These are phyloP conservation scores for Nicotiana obtusifolia DNA, from an alignment of 257 asterid species.

Conservation along the genomic window DNA sequence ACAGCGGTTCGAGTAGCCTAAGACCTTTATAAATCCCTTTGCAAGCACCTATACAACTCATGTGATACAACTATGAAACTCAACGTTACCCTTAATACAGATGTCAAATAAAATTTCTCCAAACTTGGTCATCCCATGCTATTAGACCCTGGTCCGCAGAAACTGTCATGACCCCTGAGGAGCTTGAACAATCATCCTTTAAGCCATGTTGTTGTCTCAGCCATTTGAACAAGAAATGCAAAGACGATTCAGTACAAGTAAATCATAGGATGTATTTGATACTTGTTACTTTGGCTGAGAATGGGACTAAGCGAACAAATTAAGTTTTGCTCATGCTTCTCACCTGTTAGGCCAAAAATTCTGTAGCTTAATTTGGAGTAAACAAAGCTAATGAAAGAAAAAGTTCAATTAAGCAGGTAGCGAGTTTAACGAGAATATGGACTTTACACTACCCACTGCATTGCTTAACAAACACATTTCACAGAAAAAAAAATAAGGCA, in stretches of 20 bases:
- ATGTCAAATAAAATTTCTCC: background rate
- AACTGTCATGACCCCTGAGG: background rate
- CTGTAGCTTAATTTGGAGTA: conserved; percentile 13
- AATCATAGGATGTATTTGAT: background rate
- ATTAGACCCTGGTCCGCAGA: background rate
- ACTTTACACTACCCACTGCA: background rate
- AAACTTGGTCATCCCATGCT: background rate
- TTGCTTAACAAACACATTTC: background rate
- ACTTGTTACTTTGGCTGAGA: background rate
- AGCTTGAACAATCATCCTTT: background rate
- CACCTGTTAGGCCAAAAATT: conserved; percentile 7
- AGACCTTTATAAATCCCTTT: background rate
- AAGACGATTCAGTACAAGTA: background rate
- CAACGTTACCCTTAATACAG: background rate
- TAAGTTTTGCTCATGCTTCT: background rate
- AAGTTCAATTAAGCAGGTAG: background rate
- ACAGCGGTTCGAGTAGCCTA: background rate
- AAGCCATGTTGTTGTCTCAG: background rate
- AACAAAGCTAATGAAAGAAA: conserved; percentile 10
- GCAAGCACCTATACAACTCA: background rate
- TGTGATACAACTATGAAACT: background rate
- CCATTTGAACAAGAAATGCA: background rate
- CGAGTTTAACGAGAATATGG: background rate
- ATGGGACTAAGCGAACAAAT: background rate
- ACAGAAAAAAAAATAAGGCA: background rate